Percentiles rank a stretch among this genome's conserved stretches.
These are phyloP conservation scores for Nakazawaea molendinolei DNA, from an alignment of 805 yeast genomes.

Conservation along the genomic window DNA sequence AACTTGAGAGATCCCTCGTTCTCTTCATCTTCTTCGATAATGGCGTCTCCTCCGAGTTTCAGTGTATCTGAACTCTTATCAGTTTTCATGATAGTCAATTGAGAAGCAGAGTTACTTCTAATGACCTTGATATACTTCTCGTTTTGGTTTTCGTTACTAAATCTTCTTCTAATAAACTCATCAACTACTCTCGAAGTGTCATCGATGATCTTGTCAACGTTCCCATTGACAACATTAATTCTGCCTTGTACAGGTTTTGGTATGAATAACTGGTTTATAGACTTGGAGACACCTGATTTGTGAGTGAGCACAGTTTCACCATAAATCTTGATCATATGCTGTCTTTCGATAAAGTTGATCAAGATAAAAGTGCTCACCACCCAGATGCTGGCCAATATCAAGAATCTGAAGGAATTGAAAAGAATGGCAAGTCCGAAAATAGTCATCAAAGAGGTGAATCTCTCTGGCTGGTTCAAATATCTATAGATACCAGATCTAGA, in stretches of 20 bases:
- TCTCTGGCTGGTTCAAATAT: conserved; percentile 78
- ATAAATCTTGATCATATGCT: conserved; percentile 71
- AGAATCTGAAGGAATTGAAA: conserved; percentile 43
- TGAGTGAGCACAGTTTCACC: conserved; percentile 60
- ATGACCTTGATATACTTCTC: conserved; percentile 14
- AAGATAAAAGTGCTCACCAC: conserved; percentile 58
- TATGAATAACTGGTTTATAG: conserved; percentile 21
- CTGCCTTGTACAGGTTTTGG: conserved; percentile 15
- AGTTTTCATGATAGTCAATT: conserved; percentile 9
- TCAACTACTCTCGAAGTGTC: conserved; percentile 38
- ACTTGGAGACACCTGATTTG: conserved; percentile 36
- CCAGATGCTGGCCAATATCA: conserved; percentile 56
- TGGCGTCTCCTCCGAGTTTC: conserved; percentile 20
- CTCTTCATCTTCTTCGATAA: conserved; percentile 24
- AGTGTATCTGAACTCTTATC: neutral
- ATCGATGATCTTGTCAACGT: conserved; percentile 30
- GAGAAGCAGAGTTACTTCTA: conserved; percentile 11
- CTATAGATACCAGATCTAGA: conserved; percentile 79
- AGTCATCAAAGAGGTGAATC: conserved; percentile 71
- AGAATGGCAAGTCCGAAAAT: conserved; percentile 67
- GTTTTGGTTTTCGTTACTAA: conserved; percentile 7
- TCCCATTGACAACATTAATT: conserved; percentile 21
- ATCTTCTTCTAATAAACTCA: conserved; percentile 28
- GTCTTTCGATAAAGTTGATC: conserved; percentile 66
- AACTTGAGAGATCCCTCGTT: conserved; percentile 16